Conservation (phyloP, 1,139 yeast species). For the Saccharomycopsis crataegensis region DNA sequence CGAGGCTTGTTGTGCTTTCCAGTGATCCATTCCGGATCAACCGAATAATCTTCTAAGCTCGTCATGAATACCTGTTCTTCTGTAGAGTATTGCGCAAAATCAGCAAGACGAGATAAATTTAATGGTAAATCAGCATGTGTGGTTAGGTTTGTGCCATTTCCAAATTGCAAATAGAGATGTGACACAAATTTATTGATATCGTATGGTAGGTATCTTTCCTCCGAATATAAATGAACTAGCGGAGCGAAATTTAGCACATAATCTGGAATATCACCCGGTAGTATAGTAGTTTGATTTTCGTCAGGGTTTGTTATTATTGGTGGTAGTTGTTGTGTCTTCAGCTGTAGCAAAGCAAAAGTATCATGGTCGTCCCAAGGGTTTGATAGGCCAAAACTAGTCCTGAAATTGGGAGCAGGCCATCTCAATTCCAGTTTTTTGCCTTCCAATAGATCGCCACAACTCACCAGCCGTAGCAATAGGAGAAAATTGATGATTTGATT, state of each 20-base stretch:
- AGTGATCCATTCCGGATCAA: conserved; percentile 82
- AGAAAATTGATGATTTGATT: no score
- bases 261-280: conserved; percentile 60
- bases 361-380: conserved; percentile 12
- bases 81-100: conserved; percentile 21
- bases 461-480: no score
- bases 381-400: background rate
- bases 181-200: conserved; percentile 64
- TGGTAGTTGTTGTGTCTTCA: conserved; percentile 18
- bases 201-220: conserved; percentile 80
- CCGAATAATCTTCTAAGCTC: conserved; percentile 58
- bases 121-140: conserved; percentile 23
- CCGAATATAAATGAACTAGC: conserved; percentile 77
- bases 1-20: conserved; percentile 65
- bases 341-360: no score
- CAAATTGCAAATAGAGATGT: conserved; percentile 45
- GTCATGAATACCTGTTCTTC: conserved; percentile 43
- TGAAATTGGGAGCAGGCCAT: background rate
- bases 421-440: background rate
- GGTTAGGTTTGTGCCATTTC: conserved; percentile 38
- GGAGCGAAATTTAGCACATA: conserved; percentile 74
- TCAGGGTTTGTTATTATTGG: conserved; percentile 25
- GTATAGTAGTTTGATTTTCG: conserved; percentile 27
- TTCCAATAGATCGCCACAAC: no score
- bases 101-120: conserved; percentile 21